Evolutionary conservation across 164 flowering plant species (phyloP).

Genomic region (Magnolia officinalis): DNA sequence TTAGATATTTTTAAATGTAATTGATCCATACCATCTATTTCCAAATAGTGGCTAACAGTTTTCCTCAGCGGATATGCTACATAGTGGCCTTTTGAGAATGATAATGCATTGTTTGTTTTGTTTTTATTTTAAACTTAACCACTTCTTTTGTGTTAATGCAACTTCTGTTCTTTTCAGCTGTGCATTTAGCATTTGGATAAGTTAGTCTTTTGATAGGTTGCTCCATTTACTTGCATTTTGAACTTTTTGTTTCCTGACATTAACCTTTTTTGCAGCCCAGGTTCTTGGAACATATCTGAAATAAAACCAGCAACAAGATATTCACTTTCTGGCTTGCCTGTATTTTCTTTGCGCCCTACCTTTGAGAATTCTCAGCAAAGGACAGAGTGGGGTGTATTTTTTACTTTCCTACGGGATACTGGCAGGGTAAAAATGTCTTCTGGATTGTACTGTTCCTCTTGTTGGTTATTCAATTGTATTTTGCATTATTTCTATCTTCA

Average conservation of each 20-base stretch:
- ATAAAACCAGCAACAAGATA: constrained; percentile 8
- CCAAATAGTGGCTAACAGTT: too few relatives aligned
- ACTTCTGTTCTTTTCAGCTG: too few relatives aligned
- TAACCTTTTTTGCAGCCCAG: background rate
- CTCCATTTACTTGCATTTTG: background rate
- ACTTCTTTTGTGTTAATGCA: too few relatives aligned
- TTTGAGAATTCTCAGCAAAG: constrained; percentile 19
- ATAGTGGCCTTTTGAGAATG: too few relatives aligned
- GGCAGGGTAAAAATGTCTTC: constrained; percentile 17
- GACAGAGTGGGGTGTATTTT: constrained; percentile 27
- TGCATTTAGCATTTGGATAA: too few relatives aligned
- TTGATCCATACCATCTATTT: too few relatives aligned
- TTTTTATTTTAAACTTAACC: too few relatives aligned
- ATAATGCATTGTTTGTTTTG: too few relatives aligned
- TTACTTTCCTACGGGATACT: constrained; percentile 22
- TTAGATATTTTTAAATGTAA: too few relatives aligned
- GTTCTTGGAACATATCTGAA: constrained; percentile 16
- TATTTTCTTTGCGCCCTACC: constrained; percentile 18
- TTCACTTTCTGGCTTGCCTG: constrained; percentile 16
- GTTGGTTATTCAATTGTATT: background rate
- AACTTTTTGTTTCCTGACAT: background rate
- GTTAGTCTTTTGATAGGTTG: too few relatives aligned
- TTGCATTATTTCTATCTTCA: background rate
- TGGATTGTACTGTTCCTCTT: background rate
- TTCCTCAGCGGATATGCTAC: too few relatives aligned